Evolutionary conservation across 2,329 filamentous ascomycete species (phyloP), one percentile per base, ranked within the genome.

Genomic region (Colletotrichum melonis): DNA sequence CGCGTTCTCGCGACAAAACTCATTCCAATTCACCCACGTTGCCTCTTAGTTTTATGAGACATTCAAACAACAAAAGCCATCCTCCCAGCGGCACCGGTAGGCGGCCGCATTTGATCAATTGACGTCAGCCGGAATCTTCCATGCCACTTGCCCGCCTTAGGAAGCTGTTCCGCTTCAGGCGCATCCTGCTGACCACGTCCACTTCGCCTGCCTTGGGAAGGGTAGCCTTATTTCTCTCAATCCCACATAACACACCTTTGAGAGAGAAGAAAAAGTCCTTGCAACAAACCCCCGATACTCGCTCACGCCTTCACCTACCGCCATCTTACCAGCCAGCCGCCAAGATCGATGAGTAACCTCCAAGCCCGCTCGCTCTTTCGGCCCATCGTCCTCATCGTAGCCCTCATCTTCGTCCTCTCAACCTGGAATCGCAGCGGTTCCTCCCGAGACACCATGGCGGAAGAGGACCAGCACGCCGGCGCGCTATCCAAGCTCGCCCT

Each of bases 401-500:
- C 63, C 22, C 19, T 59, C 19, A 22, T 68, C 35, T 35, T 73
- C 24, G 19, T 69, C 30, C n/a, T 75, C 59, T 9, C 32, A 3
- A 30, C 46, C 30, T 68, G 69, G 49, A 63, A 42, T 24, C 57
- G 58, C 28, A 63, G 59, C 68, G 63, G 68, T 32, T 52, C 57
- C 30, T 28, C 63, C 28, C 57, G 68, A 63, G 63, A 74, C 55
- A 59, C 58, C 58, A 76, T 69, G 69, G 11, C 62, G 16, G 35
- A 65, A 52, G 59, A 63, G 63, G 32, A 30, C 57, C 56, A 73
- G 32, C 16, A 54, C 56, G 54, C 67, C 26, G 63, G 57, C 63
- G 74, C 49, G 22, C 73, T 76, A 28, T 67, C 74, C 59, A 54
- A 67, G 28, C 80, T 86, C 26, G 77, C 78, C 1, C 81, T 85